Evolutionary conservation across 306 rosid genomes (phyloP).

Genomic region (Begonia loranthoides): DNA sequence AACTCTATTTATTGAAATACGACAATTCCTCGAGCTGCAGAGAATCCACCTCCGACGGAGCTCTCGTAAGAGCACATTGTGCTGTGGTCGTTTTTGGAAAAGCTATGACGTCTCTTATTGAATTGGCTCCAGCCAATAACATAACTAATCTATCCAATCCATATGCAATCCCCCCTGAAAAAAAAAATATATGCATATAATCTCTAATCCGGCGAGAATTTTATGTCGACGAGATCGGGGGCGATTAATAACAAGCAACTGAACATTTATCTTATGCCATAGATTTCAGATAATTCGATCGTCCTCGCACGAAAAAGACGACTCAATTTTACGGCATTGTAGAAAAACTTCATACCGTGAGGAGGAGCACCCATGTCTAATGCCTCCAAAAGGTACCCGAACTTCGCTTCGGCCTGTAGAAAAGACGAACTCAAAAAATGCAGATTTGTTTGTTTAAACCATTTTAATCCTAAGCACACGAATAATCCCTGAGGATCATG

Average conservation of each 20-base stretch:
- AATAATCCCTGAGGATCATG: too few relatives aligned
- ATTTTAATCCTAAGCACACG: too few relatives aligned
- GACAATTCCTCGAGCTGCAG: conserved; percentile 72
- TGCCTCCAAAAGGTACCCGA: conserved; percentile 92
- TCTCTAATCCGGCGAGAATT: too few relatives aligned
- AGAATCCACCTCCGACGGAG: conserved; percentile 85
- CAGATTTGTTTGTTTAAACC: too few relatives aligned
- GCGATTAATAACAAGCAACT: too few relatives aligned
- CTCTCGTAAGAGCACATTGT: conserved; percentile 77
- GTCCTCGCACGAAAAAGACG: too few relatives aligned
- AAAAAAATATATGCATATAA: not conserved
- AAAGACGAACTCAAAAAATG: conserved; percentile 1
- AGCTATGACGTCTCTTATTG: conserved; percentile 92
- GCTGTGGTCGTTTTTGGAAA: conserved; percentile 94
- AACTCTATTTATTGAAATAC: not conserved
- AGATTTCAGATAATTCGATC: too few relatives aligned
- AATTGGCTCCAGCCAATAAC: conserved; percentile 74
- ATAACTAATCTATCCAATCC: conserved; percentile 89
- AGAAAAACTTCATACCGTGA: conserved; percentile 48
- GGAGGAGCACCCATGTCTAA: conserved; percentile 99
- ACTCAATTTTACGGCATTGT: too few relatives aligned
- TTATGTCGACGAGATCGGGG: too few relatives aligned
- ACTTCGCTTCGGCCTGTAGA: conserved; percentile 84
- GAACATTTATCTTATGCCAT: too few relatives aligned
- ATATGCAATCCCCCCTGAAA: conserved; percentile 78